phyloP scores from a whole-genome alignment of 208 protist genomes.

The Trypanosomatidae sp. region DNA sequence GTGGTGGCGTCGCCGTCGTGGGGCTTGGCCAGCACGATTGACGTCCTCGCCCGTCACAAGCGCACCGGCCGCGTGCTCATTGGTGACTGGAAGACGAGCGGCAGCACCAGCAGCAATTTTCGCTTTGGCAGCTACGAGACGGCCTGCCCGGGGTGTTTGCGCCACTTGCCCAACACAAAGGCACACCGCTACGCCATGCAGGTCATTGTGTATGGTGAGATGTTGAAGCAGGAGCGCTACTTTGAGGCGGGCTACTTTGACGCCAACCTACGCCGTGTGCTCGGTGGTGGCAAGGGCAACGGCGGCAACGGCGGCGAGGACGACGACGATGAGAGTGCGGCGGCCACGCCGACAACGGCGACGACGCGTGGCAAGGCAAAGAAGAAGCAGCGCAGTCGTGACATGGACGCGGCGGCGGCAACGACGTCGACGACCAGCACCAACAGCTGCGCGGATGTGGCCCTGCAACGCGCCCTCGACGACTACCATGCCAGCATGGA shows the following conservation, averaged over 20 bases:
- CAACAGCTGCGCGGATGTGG: background rate
- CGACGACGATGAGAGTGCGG: background rate
- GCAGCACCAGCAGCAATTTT: conserved; percentile 51
- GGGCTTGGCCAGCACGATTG: conserved; percentile 70
- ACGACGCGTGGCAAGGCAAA: background rate
- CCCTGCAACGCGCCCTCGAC: background rate
- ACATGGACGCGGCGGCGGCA: background rate
- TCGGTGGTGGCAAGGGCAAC: background rate
- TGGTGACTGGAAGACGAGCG: conserved; percentile 85
- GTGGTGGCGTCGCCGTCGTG: conserved; percentile 43
- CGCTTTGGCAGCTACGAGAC: conserved; percentile 69
- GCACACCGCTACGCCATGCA: conserved; percentile 80
- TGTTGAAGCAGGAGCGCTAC: conserved; percentile 52
- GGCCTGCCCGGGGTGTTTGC: conserved; percentile 42
- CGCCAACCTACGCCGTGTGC: conserved; percentile 6
- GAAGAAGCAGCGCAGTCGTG: background rate
- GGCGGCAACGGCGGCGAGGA: background rate
- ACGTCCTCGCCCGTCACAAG: conserved; percentile 67
- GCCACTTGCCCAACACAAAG: conserved; percentile 75
- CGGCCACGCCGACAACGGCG: background rate
- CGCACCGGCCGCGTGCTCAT: conserved; percentile 39
- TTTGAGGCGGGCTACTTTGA: conserved; percentile 56
- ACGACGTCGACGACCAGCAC: background rate
- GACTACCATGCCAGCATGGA: conserved; percentile 9
- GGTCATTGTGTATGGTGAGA: conserved; percentile 65